A percentile compares a stretch with the other conserved stretches of the same genome.
These are phyloP conservation scores for Botrytis pseudocinerea DNA, from an alignment of 2,329 filamentous ascomycete genomes.

Conservation along the genomic window DNA sequence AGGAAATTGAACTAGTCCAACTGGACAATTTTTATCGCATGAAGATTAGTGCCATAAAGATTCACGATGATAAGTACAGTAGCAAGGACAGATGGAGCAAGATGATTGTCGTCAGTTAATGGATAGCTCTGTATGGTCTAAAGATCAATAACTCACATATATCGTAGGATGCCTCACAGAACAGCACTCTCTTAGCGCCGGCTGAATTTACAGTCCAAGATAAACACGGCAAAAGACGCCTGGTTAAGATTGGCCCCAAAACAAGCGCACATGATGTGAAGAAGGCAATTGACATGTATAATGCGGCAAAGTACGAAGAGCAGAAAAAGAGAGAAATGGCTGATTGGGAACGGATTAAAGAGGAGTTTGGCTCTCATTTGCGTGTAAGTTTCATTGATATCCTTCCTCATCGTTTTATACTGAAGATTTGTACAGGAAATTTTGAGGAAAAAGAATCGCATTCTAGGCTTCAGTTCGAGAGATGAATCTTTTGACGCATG, in stretches of 20 bases:
- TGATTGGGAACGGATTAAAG: background rate
- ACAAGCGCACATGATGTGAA: background rate
- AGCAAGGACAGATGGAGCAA: background rate
- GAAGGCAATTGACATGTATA: background rate
- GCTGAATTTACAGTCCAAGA: background rate
- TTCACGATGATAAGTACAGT: background rate
- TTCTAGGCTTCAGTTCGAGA: background rate
- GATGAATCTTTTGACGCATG: conserved; percentile 6
- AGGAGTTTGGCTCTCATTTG: background rate
- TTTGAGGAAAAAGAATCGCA: background rate
- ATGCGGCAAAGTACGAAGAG: background rate
- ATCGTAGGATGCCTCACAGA: background rate
- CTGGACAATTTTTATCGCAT: background rate
- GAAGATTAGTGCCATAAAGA: background rate
- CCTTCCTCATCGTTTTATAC: no score
- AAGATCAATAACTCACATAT: background rate
- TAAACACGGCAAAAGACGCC: background rate
- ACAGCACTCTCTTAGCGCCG: background rate
- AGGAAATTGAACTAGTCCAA: background rate
- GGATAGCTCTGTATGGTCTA: background rate
- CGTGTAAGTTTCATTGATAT: background rate
- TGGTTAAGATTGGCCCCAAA: background rate
- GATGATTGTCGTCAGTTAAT: background rate
- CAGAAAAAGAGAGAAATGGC: background rate
- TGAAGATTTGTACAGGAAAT: background rate